Conservation (phyloP, 352 stramenopile species). For the Phytophthora ohioensis region DNA sequence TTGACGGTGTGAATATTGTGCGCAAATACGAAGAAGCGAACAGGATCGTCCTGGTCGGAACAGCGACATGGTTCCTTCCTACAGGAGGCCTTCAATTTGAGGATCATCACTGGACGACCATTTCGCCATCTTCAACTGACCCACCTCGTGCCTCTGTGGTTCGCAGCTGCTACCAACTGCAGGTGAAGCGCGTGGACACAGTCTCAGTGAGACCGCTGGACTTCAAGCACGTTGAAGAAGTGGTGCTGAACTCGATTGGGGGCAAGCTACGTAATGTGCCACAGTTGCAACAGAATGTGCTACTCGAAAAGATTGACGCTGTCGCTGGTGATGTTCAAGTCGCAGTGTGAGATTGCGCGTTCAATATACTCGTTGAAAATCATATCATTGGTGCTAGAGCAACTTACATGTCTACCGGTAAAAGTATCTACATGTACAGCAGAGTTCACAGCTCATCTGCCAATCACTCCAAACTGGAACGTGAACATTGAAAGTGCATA, state of each 20-base stretch:
- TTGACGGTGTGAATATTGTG: conserved; percentile 37
- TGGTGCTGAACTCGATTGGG: conserved; percentile 30
- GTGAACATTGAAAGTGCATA: too few relatives aligned
- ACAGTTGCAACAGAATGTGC: conserved; percentile 28
- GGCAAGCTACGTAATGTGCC: conserved; percentile 27
- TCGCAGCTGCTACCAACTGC: conserved; percentile 33
- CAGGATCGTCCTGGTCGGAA: conserved; percentile 32
- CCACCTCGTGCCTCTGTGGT: conserved; percentile 27
- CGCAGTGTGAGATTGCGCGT: neutral
- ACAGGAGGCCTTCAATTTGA: conserved; percentile 40
- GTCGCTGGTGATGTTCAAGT: neutral
- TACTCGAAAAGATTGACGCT: conserved; percentile 16
- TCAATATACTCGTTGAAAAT: too few relatives aligned
- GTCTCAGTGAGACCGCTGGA: conserved; percentile 19
- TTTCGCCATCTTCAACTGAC: conserved; percentile 29
- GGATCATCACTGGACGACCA: conserved; percentile 40
- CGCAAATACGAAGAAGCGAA: conserved; percentile 35
- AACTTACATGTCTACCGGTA: too few relatives aligned
- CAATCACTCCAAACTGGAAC: too few relatives aligned
- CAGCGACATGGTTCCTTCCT: conserved; percentile 35
- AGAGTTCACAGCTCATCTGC: too few relatives aligned
- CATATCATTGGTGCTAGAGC: too few relatives aligned
- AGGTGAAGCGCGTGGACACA: conserved; percentile 24
- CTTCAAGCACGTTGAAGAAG: conserved; percentile 17
- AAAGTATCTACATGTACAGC: too few relatives aligned